Evolutionary conservation across 1,284 basidiomycete species (phyloP).

Genomic region (Porogramme epimiltina): DNA sequence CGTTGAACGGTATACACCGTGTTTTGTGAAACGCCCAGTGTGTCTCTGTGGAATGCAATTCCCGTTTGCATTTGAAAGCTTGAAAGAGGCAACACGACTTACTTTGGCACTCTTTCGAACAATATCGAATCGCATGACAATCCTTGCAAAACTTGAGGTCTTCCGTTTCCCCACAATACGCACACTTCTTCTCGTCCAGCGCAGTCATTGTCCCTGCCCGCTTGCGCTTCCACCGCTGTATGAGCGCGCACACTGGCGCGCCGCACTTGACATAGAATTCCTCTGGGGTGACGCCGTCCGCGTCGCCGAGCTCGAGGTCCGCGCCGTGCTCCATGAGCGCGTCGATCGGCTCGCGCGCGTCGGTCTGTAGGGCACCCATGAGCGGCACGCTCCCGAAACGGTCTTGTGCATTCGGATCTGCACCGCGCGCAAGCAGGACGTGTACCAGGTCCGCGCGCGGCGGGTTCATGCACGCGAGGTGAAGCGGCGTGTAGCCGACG

Average conservation of each 20-base stretch:
- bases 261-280: slow-evolving; percentile 39
- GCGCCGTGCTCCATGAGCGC: slow-evolving; percentile 52
- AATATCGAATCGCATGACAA: slow-evolving; percentile 50
- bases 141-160: slow-evolving; percentile 45
- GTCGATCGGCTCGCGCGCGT: slow-evolving; percentile 39
- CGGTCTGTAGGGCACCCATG: slow-evolving; percentile 38
- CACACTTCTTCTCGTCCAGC: slow-evolving; percentile 44
- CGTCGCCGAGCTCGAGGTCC: slow-evolving; percentile 47
- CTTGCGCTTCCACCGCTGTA: slow-evolving; percentile 50
- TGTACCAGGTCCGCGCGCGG: slow-evolving; percentile 10
- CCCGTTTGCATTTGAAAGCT: background rate
- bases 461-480: slow-evolving; percentile 40
- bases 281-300: slow-evolving; percentile 40
- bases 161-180: slow-evolving; percentile 33
- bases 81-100: slow-evolving; percentile 22
- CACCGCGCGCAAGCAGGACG: slow-evolving; percentile 43
- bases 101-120: slow-evolving; percentile 57
- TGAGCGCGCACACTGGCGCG: slow-evolving; percentile 46
- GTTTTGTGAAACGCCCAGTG: slow-evolving; percentile 53
- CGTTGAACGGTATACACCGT: slow-evolving; percentile 45
- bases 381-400: slow-evolving; percentile 50
- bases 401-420: slow-evolving; percentile 39
- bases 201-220: slow-evolving; percentile 44
- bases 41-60: slow-evolving; percentile 22
- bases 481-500: slow-evolving; percentile 49